Evolutionary conservation across 495 filamentous ascomycete genomes (phyloP).

Genomic region (Aspergillus conjunctus): DNA sequence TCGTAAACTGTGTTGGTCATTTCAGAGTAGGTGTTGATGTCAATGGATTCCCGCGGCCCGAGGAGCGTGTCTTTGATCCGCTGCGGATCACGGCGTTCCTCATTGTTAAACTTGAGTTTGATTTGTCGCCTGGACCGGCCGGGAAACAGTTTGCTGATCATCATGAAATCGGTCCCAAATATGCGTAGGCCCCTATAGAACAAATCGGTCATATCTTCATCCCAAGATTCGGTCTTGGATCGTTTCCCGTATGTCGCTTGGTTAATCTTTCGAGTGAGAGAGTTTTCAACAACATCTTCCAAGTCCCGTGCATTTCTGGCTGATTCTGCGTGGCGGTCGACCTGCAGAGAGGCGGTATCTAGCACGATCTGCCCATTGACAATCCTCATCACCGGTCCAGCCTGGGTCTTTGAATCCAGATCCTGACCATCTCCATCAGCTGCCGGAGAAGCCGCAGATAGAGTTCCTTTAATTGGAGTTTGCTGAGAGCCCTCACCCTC

Average conservation of each 20-base stretch:
- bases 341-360: constrained; percentile 72
- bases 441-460: constrained; percentile 25
- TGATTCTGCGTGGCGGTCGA: constrained; percentile 76
- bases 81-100: constrained; percentile 75
- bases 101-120: constrained; percentile 90
- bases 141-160: constrained; percentile 82
- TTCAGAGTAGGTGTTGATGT: constrained; percentile 67
- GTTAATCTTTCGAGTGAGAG: constrained; percentile 77
- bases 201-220: constrained; percentile 70
- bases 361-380: constrained; percentile 85
- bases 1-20: constrained; percentile 59
- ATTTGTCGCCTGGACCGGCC: constrained; percentile 73
- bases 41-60: constrained; percentile 58
- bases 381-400: constrained; percentile 64
- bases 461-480: constrained; percentile 35
- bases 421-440: constrained; percentile 21
- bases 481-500: constrained; percentile 33
- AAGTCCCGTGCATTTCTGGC: constrained; percentile 58
- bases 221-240: constrained; percentile 74
- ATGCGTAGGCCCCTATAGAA: constrained; percentile 84
- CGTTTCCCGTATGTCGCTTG: constrained; percentile 71
- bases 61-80: constrained; percentile 70
- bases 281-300: constrained; percentile 72
- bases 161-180: constrained; percentile 93
- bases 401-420: constrained; percentile 30